Base-by-base conservation (phyloP, 768 basidiomycete species). In the Panellus pusillus region DNA sequence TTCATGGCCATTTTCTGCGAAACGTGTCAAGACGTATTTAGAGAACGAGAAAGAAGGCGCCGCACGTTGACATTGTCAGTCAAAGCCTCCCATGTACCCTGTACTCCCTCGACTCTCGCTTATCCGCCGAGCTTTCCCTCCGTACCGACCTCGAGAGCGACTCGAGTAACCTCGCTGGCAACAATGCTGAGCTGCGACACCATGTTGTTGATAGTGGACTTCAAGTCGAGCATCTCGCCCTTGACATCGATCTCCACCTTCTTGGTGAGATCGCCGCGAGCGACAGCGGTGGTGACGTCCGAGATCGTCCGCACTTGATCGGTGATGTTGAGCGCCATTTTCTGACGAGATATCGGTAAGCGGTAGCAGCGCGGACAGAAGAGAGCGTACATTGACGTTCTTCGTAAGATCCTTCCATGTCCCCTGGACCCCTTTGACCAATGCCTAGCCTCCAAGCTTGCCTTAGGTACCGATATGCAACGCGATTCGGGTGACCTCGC, bases 211-310 rank as follows among this genome's bases (percentile, higher is more conserved):
- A 91, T 86, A 0, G 87, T 89, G 61, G 83, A 79, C 75, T 90
- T 90, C 66, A 90, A 70, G 62, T 89, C 88, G 14, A 93, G 80
- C 83, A 98, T 94, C 74, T 98, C 95, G 41, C 79, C 80, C 65
- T 91, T 87, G 57, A 90, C 89, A 56, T 87, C 84, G 57, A 98
- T 93, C 63, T 92, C 89, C 65, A 98, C 92, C 77, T 92, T 94
- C 72, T 92, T 90, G 1, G 88, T 91, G 75, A 93, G 75, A 66
- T 98, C 93, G 31, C 94, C 94, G 40, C 84, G 82, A 17, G 94
- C 94, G 54, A 97, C 93, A 14, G 91, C 91, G 5, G 89, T 93
- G 2, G 91, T 93, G 47, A 93, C 91, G 31, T 81, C 80, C 6
- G 91, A 90, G 56, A 93, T 93, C 38, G 85, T 87, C 48, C 89